Base-by-base conservation (phyloP, 768 basidiomycete genomes). In the Tephrocybe sp. region DNA sequence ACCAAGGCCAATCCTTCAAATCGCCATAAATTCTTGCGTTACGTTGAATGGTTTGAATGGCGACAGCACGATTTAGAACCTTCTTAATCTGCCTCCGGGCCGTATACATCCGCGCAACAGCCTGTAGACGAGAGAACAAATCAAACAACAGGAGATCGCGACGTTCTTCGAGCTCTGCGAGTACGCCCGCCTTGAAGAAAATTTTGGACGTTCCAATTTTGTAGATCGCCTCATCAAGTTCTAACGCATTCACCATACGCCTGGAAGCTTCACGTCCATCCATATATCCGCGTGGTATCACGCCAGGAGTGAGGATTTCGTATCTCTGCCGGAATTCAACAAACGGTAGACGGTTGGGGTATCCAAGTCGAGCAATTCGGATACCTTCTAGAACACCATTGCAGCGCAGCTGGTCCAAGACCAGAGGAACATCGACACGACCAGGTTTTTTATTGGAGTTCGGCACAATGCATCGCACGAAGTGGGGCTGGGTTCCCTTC, bases 301-400 rank as follows among this genome's bases (percentile, higher is more conserved):
- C 83, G 5, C 91, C 93, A 0, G 96, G 94, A 0, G 94, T 94
- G 56, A 99, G 80, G 19, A 97, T 85, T 65, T 98, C 96, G 65
- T 98, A 99, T 9, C 96, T 89, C 57, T 96, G 91, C 22, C 95
- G 85, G 75, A 98, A 98, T 68, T 99, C 97, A 53, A 93, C 86
- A 64, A 99, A 99, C 1, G 96, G 93, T 3, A 98, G 79, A 35
- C 97, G 79, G 67, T 99, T 99, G 0, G 97, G 97, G 67, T 98
- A 99, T 10, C 97, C 97, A 3, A 97, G 80, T 31, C 97, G 85
- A 5, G 97, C 96, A 60, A 99, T 98, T 31, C 97, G 88, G 61
- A 99, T 98, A 32, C 97, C 97, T 69, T 99, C 97, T 23, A 99
- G 77, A 1, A 99, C 97, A 84, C 97, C 97, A 67, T 99, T 99